Evolutionary conservation across 2,329 filamentous ascomycete species (phyloP), one percentile per base, ranked within the genome.

Genomic region (Cercospora sesami): DNA sequence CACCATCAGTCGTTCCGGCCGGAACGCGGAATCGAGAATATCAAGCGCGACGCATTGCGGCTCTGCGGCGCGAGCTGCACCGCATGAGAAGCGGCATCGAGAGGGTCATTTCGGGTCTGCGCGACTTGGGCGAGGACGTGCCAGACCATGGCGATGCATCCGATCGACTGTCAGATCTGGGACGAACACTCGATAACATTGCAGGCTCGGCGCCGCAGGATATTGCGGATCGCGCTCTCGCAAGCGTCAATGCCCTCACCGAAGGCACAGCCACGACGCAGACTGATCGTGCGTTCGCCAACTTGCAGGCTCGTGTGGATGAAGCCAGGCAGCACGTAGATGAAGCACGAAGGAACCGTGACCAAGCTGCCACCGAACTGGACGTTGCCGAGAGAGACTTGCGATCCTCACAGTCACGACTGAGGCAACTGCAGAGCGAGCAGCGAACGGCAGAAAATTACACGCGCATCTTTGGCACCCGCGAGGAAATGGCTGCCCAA

Each of bases 401-500:
- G 8, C 71, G 74, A 39, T 72, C 74, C 7, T 72, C 76, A 5
- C 74, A 77, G 58, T 73, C 76, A 23, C 72, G 74, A 9, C 60
- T 78, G 7, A 75, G 75, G 57, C 75, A 77, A 55, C 69, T 79
- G 12, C 77, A 77, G 58, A 76, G 75, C 18, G 78, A 80, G 53
- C 74, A 78, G 45, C 73, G 76, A 9, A 78, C 76, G 3, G 74
- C 75, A 5, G 78, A 80, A 60, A 80, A 80, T 59, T 79, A 79
- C 65, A 74, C 76, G 60, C 77, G 82, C 9, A 72, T 84, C 0
- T 84, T 84, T 67, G 83, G 83, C 14, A 80, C 80, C 0, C 74
- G 82, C 10, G 83, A 84, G 68, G 82, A 84, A 10, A 77, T 84
- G 62, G 75, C 81, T n/a, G 79, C 78, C 3, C 75, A 78, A 66